These are phyloP conservation scores for Alternaria rosae DNA, from an alignment of 2,329 filamentous ascomycete species.

Conservation along the genomic window DNA sequence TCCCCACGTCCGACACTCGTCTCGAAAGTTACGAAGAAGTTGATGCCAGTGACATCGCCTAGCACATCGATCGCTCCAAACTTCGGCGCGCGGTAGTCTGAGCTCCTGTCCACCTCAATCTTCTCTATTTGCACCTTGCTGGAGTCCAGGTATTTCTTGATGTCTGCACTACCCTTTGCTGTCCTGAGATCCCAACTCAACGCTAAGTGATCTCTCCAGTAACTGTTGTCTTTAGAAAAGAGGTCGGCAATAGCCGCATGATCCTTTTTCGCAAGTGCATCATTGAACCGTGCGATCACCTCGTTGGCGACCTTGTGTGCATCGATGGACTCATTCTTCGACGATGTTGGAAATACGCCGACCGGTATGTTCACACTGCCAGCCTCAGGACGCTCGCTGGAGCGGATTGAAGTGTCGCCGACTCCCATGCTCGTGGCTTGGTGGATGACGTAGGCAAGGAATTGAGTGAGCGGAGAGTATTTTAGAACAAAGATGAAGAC, in stretches of 20 bases:
- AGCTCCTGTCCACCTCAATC: constrained; percentile 40
- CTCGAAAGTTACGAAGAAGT: constrained; percentile 41
- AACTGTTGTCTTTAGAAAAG: constrained; percentile 60
- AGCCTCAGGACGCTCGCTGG: constrained; percentile 56
- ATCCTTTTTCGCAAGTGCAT: constrained; percentile 49
- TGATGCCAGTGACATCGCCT: constrained; percentile 40
- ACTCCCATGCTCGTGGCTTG: constrained; percentile 27
- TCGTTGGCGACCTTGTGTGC: constrained; percentile 50
- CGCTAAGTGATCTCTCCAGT: constrained; percentile 67
- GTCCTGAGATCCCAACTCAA: constrained; percentile 66
- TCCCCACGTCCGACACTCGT: constrained; percentile 39
- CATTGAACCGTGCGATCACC: constrained; percentile 54
- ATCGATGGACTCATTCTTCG: constrained; percentile 42
- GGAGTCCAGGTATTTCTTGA: constrained; percentile 47
- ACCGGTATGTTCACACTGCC: constrained; percentile 64
- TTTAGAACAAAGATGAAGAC: neutral
- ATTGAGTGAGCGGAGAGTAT: neutral
- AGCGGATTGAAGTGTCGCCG: constrained; percentile 39
- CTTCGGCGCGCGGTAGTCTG: constrained; percentile 26
- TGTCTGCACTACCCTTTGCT: constrained; percentile 54
- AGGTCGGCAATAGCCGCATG: constrained; percentile 44
- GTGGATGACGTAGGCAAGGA: neutral
- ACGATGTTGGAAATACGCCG: constrained; percentile 53
- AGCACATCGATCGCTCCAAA: constrained; percentile 39
- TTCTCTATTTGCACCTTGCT: constrained; percentile 44